A percentile compares a stretch with the other conserved stretches of the same genome.
phyloP scores from a whole-genome alignment of 768 basidiomycete species.

The Rhizopogon vesiculosus region DNA sequence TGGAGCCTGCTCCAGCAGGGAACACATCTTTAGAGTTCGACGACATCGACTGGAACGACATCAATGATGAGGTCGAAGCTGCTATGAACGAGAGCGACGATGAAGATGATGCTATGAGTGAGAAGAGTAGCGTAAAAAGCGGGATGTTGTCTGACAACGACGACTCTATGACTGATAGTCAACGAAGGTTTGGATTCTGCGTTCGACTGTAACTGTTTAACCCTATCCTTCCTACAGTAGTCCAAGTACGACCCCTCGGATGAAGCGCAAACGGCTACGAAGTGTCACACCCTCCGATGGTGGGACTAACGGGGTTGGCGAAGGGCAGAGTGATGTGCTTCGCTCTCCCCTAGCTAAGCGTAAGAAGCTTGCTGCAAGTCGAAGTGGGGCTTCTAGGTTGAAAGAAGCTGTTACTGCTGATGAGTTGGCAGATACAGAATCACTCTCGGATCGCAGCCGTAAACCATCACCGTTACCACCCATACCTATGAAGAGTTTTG shows the following conservation, averaged over 20 bases:
- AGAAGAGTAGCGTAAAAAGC: constrained; percentile 40
- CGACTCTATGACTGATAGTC: constrained; percentile 40
- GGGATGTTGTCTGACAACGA: constrained; percentile 49
- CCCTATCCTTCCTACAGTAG: constrained; percentile 23
- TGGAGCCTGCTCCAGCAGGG: constrained; percentile 30
- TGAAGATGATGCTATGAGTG: constrained; percentile 33
- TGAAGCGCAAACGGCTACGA: constrained; percentile 64
- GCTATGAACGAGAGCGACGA: constrained; percentile 81
- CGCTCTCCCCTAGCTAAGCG: constrained; percentile 77
- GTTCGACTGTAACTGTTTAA: constrained; percentile 14
- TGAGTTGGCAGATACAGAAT: constrained; percentile 30
- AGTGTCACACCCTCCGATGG: constrained; percentile 67
- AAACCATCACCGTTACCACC: constrained; percentile 8
- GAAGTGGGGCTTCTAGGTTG: constrained; percentile 59
- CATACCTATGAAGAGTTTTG: constrained; percentile 17
- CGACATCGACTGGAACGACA: constrained; percentile 76
- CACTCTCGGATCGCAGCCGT: constrained; percentile 3
- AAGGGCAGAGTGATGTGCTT: constrained; percentile 35
- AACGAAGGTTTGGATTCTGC: constrained; percentile 31
- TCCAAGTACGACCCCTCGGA: constrained; percentile 35
- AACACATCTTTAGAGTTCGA: constrained; percentile 41
- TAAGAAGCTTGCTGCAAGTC: constrained; percentile 67
- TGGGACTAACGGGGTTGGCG: constrained; percentile 29
- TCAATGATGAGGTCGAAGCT: constrained; percentile 84
- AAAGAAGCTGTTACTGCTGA: constrained; percentile 63